Percentiles rank a stretch among this genome's conserved stretches.
These are phyloP conservation scores for Tephrocybe sp. DNA, from an alignment of 768 basidiomycete species.

Conservation along the genomic window DNA sequence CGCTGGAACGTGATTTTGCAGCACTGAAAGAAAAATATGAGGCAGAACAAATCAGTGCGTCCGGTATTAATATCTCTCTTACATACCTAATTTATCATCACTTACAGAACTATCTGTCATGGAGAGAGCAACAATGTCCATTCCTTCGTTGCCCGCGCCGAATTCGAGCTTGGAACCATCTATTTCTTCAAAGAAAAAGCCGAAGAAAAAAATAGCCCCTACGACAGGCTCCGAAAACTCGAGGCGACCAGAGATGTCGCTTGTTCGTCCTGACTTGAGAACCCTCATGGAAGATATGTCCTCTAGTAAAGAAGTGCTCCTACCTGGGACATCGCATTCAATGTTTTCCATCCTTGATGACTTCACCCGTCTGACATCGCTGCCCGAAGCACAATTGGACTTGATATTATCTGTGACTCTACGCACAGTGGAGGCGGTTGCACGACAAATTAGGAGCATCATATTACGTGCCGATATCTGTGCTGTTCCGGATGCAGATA, in stretches of 20 bases:
- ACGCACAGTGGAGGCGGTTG: conserved; percentile 30
- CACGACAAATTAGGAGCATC: conserved; percentile 12
- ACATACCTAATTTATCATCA: neutral
- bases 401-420: conserved; percentile 28
- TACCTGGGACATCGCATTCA: conserved; percentile 14
- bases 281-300: conserved; percentile 20
- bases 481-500: conserved; percentile 13
- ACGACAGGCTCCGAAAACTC: conserved; percentile 4
- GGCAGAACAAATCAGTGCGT: conserved; percentile 40
- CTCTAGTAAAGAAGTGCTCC: neutral
- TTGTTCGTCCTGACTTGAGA: conserved; percentile 13
- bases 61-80: conserved; percentile 17
- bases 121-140: conserved; percentile 21
- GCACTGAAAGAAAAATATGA: conserved; percentile 41
- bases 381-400: conserved; percentile 22
- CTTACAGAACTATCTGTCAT: conserved; percentile 20
- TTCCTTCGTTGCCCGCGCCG: conserved; percentile 6
- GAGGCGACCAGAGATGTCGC: conserved; percentile 10
- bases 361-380: conserved; percentile 27
- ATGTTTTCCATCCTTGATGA: conserved; percentile 29
- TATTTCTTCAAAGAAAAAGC: conserved; percentile 15
- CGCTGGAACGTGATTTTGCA: conserved; percentile 38
- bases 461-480: neutral
- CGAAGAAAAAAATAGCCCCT: conserved; percentile 18
- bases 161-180: conserved; percentile 15